Conservation (phyloP, 139 green algal genomes). For the Closterium sp. region DNA sequence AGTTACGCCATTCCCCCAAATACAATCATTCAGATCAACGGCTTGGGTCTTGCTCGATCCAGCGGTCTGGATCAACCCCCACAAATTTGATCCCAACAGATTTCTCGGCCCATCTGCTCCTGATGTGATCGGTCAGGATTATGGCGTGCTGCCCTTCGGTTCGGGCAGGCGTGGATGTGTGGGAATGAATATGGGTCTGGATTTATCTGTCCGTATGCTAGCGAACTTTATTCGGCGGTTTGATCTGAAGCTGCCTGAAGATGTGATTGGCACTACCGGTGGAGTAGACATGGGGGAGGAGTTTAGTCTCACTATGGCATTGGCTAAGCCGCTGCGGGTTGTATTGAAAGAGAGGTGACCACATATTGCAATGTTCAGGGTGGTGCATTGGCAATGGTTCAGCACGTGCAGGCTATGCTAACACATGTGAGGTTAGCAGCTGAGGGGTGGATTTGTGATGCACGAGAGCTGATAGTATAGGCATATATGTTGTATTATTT, state of each 20-base stretch:
- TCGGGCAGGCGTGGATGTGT: neutral
- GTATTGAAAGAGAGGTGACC: neutral
- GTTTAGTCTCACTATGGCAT: neutral
- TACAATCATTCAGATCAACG: conserved; percentile 12
- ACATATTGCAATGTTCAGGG: too few species aligned
- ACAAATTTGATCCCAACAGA: neutral
- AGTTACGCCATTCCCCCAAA: neutral
- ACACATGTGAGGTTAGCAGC: too few species aligned
- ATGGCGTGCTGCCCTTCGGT: neutral
- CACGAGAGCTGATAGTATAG: too few species aligned
- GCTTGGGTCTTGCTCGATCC: neutral
- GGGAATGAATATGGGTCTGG: neutral
- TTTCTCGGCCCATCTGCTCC: neutral
- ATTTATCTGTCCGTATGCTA: neutral
- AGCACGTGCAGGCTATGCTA: too few species aligned
- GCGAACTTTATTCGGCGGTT: neutral
- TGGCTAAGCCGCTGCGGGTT: neutral
- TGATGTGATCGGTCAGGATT: neutral
- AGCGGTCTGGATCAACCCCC: neutral
- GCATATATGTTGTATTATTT: too few species aligned
- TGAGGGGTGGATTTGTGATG: too few species aligned
- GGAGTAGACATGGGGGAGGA: neutral
- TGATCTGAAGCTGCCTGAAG: neutral
- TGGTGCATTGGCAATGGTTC: too few species aligned
- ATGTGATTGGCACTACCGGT: neutral